Percentiles rank a stretch among this genome's conserved stretches.
These are phyloP conservation scores for Choiromyces venosus DNA, from an alignment of 495 filamentous ascomycete genomes.

Conservation along the genomic window DNA sequence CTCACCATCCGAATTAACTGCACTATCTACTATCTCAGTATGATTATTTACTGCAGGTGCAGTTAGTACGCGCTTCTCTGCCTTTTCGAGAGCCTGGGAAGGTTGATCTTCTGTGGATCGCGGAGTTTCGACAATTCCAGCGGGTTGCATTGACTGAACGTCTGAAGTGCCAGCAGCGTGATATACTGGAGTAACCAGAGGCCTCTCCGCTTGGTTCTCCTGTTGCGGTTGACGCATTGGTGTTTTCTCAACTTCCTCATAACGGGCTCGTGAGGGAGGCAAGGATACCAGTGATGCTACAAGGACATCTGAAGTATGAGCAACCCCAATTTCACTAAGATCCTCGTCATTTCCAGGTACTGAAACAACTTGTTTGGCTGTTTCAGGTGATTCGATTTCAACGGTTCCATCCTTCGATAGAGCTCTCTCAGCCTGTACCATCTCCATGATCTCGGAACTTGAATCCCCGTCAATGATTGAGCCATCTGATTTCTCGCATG, in stretches of 20 bases:
- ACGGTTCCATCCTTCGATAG: conserved; percentile 1
- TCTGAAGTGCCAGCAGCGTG: background rate
- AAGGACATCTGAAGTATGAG: conserved; percentile 27
- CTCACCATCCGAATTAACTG: conserved; percentile 28
- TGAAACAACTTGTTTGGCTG: background rate
- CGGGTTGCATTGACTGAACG: conserved; percentile 10
- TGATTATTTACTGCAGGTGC: conserved; percentile 17
- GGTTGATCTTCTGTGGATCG: conserved; percentile 22
- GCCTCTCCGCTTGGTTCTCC: background rate
- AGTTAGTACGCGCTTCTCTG: conserved; percentile 22
- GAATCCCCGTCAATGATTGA: background rate
- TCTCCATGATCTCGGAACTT: background rate
- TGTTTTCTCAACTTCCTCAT: conserved; percentile 5
- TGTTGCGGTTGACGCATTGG: background rate
- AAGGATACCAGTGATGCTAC: conserved; percentile 16
- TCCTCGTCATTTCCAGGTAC: conserved; percentile 2
- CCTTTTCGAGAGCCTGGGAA: conserved; percentile 9
- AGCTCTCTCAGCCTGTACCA: conserved; percentile 2
- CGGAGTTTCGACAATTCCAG: conserved; percentile 26
- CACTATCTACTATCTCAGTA: conserved; percentile 8
- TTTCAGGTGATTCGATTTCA: conserved; percentile 3
- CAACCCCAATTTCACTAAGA: conserved; percentile 22
- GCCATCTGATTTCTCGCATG: conserved; percentile 1
- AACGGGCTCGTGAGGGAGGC: conserved; percentile 16
- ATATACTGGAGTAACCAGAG: background rate